These are phyloP conservation scores for Trichoderma citrinoviride DNA, from an alignment of 2,329 filamentous ascomycete genomes.

Conservation along the genomic window DNA sequence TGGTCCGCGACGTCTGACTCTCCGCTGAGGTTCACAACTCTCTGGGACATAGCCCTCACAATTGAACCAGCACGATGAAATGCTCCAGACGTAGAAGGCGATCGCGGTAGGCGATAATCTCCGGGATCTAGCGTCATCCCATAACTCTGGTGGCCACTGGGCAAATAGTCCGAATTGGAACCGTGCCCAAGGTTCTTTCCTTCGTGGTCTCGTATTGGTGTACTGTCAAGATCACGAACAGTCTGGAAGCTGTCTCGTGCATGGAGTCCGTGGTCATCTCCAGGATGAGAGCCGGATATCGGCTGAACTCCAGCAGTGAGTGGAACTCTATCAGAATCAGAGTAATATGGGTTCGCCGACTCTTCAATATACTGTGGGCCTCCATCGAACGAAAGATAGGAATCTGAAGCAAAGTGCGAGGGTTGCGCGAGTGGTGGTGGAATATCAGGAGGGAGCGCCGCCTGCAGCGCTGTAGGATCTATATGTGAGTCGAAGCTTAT, in stretches of 20 bases:
- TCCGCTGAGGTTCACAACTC: constrained; percentile 95
- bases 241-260: constrained; percentile 58
- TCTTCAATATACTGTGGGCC: constrained; percentile 37
- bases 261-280: constrained; percentile 41
- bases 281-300: constrained; percentile 49
- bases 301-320: constrained; percentile 56
- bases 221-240: constrained; percentile 54
- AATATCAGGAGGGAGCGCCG: constrained; percentile 54
- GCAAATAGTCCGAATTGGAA: constrained; percentile 56
- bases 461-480: constrained; percentile 52
- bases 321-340: constrained; percentile 59
- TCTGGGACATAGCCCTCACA: constrained; percentile 85
- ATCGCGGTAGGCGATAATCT: constrained; percentile 56
- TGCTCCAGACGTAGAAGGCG: constrained; percentile 61
- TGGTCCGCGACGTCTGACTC: constrained; percentile 81
- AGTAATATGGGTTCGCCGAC: constrained; percentile 36
- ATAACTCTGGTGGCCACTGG: constrained; percentile 51
- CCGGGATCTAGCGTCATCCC: constrained; percentile 55
- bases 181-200: constrained; percentile 53
- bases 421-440: constrained; percentile 31
- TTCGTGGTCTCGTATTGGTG: constrained; percentile 49
- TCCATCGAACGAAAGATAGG: constrained; percentile 34
- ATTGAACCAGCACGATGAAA: constrained; percentile 70
- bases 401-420: constrained; percentile 31
- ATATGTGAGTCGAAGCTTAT: constrained; percentile 49